These are phyloP conservation scores for Hymenoscyphus fraxineus DNA, from an alignment of 2,329 filamentous ascomycete genomes.

Conservation along the genomic window DNA sequence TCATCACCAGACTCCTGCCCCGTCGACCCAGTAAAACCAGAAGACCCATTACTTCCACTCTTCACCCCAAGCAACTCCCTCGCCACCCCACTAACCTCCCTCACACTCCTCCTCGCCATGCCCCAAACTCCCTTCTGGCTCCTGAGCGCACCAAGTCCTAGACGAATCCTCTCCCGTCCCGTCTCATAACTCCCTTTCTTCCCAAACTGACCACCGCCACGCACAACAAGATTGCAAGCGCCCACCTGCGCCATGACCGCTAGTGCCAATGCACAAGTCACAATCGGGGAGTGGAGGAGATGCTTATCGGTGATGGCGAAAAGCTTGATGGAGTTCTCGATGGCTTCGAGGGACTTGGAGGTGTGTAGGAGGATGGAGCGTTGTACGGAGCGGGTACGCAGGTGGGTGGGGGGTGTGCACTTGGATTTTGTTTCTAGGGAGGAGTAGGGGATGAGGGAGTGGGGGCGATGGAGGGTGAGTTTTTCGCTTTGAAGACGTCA, in stretches of 20 bases:
- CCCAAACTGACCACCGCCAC: neutral
- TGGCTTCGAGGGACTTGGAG: conserved; percentile 54
- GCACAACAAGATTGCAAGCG: conserved; percentile 47
- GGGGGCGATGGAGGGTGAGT: conserved; percentile 48
- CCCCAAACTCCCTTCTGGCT: conserved; percentile 52
- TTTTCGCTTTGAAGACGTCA: conserved; percentile 6
- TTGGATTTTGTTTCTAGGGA: conserved; percentile 18
- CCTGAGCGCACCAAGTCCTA: conserved; percentile 57
- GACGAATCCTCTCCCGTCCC: conserved; percentile 49
- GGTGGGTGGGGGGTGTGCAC: conserved; percentile 33
- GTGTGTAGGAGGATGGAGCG: conserved; percentile 48
- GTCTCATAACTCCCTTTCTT: conserved; percentile 21
- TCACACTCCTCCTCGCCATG: conserved; percentile 51
- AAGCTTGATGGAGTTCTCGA: conserved; percentile 53
- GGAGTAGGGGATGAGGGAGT: conserved; percentile 43
- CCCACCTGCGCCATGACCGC: conserved; percentile 55
- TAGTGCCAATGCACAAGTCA: conserved; percentile 52
- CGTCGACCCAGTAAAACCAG: neutral
- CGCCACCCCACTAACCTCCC: conserved; percentile 55
- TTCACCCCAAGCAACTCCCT: conserved; percentile 40
- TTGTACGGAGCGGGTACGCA: conserved; percentile 42
- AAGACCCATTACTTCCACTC: neutral
- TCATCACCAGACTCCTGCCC: neutral
- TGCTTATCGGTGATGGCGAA: conserved; percentile 51
- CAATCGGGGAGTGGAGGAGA: conserved; percentile 53